phyloP scores from a whole-genome alignment of 768 basidiomycete species.

The Serendipita vermifera region DNA sequence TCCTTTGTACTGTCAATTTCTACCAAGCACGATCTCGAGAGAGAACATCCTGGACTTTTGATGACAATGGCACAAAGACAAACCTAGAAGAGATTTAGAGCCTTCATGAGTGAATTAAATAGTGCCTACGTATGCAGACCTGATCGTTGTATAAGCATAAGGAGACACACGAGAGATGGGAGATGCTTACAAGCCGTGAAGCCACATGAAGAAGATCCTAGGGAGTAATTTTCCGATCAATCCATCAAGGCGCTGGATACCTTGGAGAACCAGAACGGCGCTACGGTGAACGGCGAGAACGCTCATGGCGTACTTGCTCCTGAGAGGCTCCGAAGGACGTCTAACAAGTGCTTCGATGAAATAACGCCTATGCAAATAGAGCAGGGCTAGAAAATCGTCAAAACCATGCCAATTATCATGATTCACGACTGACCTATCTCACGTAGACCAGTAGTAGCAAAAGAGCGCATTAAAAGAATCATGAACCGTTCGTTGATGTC shows the following conservation, averaged over 20 bases:
- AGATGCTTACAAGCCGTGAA: slow-evolving; percentile 4
- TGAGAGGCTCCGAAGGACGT: slow-evolving; percentile 39
- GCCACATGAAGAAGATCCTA: slow-evolving; percentile 5
- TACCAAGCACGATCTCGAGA: neutral
- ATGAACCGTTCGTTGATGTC: neutral
- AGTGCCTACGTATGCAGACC: slow-evolving; percentile 6
- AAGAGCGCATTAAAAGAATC: slow-evolving; percentile 4
- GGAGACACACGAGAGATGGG: neutral
- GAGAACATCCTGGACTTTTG: slow-evolving; percentile 8
- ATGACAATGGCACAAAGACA: slow-evolving; percentile 4
- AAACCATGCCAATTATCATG: no score
- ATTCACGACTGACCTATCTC: slow-evolving; percentile 1
- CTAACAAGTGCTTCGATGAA: slow-evolving; percentile 56
- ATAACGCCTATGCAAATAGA: slow-evolving; percentile 54
- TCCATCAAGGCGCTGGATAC: neutral
- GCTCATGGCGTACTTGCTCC: slow-evolving; percentile 53
- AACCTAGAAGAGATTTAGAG: neutral
- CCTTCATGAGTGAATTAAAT: neutral
- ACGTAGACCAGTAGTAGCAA: slow-evolving; percentile 3
- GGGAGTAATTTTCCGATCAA: slow-evolving; percentile 1
- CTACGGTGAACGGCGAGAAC: slow-evolving; percentile 45
- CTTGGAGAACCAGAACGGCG: slow-evolving; percentile 4
- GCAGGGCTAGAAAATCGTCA: slow-evolving; percentile 37
- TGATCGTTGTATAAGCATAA: neutral
- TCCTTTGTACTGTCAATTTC: slow-evolving; percentile 7